Conservation (phyloP, 179 eudicot species). For the Actinidia chinensis region DNA sequence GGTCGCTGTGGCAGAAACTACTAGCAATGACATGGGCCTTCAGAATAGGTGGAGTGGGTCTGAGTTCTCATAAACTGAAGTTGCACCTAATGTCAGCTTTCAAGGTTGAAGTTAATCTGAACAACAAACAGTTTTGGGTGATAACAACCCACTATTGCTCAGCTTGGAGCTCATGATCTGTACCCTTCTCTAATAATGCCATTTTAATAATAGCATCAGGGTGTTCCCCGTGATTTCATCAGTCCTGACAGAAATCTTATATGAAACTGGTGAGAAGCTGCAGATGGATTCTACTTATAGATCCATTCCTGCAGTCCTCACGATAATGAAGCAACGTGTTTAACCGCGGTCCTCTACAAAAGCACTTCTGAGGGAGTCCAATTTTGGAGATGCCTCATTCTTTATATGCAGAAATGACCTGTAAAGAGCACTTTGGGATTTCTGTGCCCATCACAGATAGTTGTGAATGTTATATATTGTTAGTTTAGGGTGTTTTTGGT, state of each 20-base stretch:
- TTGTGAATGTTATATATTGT: too few species aligned
- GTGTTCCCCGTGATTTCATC: conserved; percentile 40
- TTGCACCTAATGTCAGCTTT: conserved; percentile 40
- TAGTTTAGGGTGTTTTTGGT: too few species aligned
- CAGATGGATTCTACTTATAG: conserved; percentile 31
- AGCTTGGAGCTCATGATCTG: conserved; percentile 37
- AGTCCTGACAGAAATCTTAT: conserved; percentile 28
- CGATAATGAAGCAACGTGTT: conserved; percentile 61
- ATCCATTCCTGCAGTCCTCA: conserved; percentile 37
- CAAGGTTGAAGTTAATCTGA: conserved; percentile 33
- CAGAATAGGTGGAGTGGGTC: conserved; percentile 73
- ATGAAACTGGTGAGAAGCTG: conserved; percentile 33
- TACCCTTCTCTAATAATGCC: conserved; percentile 28
- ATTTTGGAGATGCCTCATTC: conserved; percentile 40
- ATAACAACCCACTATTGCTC: conserved; percentile 41
- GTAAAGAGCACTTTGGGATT: conserved; percentile 34
- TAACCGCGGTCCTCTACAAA: conserved; percentile 40
- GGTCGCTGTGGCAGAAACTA: conserved; percentile 92
- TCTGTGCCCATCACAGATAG: conserved; percentile 46
- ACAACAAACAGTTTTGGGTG: conserved; percentile 41
- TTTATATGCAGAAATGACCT: conserved; percentile 31
- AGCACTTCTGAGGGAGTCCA: conserved; percentile 41
- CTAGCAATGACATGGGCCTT: conserved; percentile 46
- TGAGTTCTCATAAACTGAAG: conserved; percentile 51
- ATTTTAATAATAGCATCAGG: conserved; percentile 22